Conservation (phyloP, 352 stramenopile genomes). For the Pythium scleroteichum region DNA sequence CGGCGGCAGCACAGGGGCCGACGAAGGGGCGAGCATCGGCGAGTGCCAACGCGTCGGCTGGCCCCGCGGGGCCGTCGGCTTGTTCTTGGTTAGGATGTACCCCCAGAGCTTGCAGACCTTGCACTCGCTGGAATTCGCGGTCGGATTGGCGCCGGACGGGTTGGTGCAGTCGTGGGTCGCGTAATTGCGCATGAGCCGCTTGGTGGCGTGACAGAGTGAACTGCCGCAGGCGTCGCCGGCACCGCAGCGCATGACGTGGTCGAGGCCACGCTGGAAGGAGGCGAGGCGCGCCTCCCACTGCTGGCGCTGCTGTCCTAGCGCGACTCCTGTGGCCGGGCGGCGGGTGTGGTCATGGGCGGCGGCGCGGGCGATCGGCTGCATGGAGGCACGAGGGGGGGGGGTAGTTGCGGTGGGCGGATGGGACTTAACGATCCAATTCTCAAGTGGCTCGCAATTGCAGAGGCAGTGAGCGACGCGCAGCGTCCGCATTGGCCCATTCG, state of each 20-base stretch:
- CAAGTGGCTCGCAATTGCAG: conserved; percentile 8
- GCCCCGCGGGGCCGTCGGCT: conserved; percentile 22
- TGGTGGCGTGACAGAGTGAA: conserved; percentile 72
- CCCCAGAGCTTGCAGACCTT: conserved; percentile 81
- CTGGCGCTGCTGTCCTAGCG: conserved; percentile 32
- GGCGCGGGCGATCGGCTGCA: conserved; percentile 23
- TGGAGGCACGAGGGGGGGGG: conserved; percentile 15
- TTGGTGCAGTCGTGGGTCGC: conserved; percentile 57
- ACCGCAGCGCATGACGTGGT: conserved; percentile 60
- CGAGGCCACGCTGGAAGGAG: conserved; percentile 65
- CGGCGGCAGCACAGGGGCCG: conserved; percentile 15
- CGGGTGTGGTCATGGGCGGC: conserved; percentile 1
- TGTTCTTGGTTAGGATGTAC: conserved; percentile 46
- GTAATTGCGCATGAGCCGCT: conserved; percentile 65
- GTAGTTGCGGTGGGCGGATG: background rate
- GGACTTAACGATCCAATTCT: conserved; percentile 24
- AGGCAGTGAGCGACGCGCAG: background rate
- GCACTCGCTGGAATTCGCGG: conserved; percentile 35
- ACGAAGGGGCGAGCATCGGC: conserved; percentile 3
- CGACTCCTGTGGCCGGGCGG: conserved; percentile 5
- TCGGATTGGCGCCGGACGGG: conserved; percentile 4
- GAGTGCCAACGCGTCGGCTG: conserved; percentile 12
- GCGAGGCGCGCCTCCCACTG: conserved; percentile 63
- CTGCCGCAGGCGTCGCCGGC: conserved; percentile 57
- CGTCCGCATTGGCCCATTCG: background rate